Conservation (phyloP, 1,139 yeast species). For the Saccharomyces hybrid region DNA sequence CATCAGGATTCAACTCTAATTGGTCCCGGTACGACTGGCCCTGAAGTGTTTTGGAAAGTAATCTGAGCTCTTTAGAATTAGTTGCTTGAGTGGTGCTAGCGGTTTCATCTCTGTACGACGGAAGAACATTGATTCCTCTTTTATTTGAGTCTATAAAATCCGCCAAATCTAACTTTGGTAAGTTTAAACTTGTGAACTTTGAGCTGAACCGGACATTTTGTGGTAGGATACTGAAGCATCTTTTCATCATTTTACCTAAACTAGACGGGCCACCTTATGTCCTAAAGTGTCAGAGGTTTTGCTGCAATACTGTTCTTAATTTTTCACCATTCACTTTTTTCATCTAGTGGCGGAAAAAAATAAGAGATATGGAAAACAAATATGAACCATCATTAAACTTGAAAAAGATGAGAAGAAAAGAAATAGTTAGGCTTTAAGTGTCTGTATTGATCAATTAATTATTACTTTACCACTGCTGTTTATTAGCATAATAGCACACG, state of each 20-base stretch:
- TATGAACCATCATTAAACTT: not conserved
- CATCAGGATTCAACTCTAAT: conserved; percentile 43
- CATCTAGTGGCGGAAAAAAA: not conserved
- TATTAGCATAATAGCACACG: not conserved
- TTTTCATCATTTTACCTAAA: not conserved
- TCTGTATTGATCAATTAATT: not conserved
- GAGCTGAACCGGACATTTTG: not conserved
- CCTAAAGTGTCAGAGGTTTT: not conserved
- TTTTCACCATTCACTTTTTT: not conserved
- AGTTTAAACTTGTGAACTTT: not conserved
- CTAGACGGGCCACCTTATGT: not conserved
- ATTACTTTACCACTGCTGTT: not conserved
- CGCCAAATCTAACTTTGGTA: not conserved
- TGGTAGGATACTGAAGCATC: not conserved
- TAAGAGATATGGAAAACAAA: not conserved
- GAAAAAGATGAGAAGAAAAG: not conserved
- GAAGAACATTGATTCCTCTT: conserved; percentile 22
- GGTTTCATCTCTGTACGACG: conserved; percentile 24
- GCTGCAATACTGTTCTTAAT: not conserved
- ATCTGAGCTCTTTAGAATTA: conserved; percentile 25
- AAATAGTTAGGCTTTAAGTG: not conserved
- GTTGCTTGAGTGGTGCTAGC: conserved; percentile 25
- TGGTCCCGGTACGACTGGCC: conserved; percentile 22
- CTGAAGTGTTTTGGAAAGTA: conserved; percentile 34
- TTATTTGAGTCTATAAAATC: conserved; percentile 17